phyloP scores from a whole-genome alignment of 1,284 basidiomycete genomes.

The Tylopilus sp. region DNA sequence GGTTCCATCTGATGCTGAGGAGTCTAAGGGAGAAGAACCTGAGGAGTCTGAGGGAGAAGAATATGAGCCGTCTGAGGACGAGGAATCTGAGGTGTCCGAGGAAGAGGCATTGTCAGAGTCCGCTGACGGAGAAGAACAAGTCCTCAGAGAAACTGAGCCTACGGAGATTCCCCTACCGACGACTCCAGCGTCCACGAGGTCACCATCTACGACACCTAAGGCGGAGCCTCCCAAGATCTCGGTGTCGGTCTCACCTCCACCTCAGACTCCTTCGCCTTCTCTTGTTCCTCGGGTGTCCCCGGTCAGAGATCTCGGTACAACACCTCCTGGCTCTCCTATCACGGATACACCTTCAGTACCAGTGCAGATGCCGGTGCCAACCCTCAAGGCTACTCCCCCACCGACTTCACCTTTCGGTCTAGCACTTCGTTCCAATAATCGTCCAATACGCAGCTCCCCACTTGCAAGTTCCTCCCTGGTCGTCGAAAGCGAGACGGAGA shows the following conservation, averaged over 20 bases:
- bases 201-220: constrained; percentile 41
- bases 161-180: constrained; percentile 13
- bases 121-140: constrained; percentile 22
- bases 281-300: constrained; percentile 21
- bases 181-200: constrained; percentile 27
- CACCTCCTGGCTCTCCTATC: constrained; percentile 56
- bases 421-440: constrained; percentile 49
- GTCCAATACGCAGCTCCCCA: constrained; percentile 60
- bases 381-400: constrained; percentile 16
- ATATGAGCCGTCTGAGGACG: neutral
- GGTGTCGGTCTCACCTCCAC: constrained; percentile 24
- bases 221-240: constrained; percentile 35
- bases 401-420: constrained; percentile 35
- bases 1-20: constrained; percentile 19
- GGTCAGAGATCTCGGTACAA: constrained; percentile 37
- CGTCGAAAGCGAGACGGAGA: constrained; percentile 36
- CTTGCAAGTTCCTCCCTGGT: constrained; percentile 50
- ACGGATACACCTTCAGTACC: constrained; percentile 36
- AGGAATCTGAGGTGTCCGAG: constrained; percentile 3
- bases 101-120: constrained; percentile 7
- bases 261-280: constrained; percentile 20
- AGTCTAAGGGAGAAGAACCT: neutral
- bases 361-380: constrained; percentile 28
- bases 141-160: constrained; percentile 21
- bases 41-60: constrained; percentile 11